These are phyloP conservation scores for Boletus huronensis DNA, from an alignment of 768 basidiomycete species.

Conservation along the genomic window DNA sequence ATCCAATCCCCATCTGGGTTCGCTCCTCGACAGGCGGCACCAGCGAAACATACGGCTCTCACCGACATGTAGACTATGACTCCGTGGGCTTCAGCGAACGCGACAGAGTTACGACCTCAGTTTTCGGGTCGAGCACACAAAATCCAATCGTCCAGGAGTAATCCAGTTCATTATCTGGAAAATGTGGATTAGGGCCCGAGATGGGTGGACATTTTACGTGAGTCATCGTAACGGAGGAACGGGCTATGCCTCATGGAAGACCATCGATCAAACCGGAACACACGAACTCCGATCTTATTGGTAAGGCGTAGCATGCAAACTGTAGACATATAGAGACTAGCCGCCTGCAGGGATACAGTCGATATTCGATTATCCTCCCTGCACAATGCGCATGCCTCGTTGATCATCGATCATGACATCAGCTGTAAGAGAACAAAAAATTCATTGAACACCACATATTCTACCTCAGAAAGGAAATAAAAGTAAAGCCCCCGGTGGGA, in stretches of 20 bases:
- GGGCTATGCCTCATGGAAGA: slow-evolving; percentile 9
- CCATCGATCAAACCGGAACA: slow-evolving; percentile 6
- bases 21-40: background rate
- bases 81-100: no score
- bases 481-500: slow-evolving; percentile 68
- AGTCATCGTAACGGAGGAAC: background rate
- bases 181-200: background rate
- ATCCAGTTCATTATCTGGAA: background rate
- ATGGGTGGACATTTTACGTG: slow-evolving; percentile 24
- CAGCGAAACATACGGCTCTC: background rate
- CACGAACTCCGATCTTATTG: slow-evolving; percentile 4
- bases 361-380: background rate
- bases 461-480: slow-evolving; percentile 11
- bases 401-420: background rate
- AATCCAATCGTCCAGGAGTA: background rate
- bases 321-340: background rate
- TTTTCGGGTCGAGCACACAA: background rate
- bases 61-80: background rate
- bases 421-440: background rate
- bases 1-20: no score
- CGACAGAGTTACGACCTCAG: no score
- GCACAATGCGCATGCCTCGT: background rate
- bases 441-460: background rate
- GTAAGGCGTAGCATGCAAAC: background rate
- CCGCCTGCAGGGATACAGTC: background rate